These are phyloP conservation scores for Chytriomyces hyalinus DNA, from an alignment of 192 early-diverging fungal species.

Conservation along the genomic window DNA sequence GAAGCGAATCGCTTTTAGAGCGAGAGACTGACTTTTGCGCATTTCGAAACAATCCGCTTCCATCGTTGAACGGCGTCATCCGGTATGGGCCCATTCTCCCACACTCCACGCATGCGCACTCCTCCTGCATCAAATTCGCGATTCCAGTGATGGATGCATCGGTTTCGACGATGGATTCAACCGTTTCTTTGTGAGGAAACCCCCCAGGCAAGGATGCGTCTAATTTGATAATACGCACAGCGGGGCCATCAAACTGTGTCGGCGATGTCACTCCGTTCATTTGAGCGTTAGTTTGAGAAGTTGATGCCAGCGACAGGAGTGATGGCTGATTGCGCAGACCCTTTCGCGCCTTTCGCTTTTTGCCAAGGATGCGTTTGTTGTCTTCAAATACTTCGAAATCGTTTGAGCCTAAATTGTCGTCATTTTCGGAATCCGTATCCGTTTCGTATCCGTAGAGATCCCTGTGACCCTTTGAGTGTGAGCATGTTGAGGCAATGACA, in stretches of 20 bases:
- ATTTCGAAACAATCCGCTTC: not conserved
- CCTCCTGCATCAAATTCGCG: not conserved
- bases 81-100: slow-evolving; percentile 16
- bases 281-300: not conserved
- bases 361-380: not conserved
- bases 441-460: slow-evolving; percentile 38
- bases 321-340: slow-evolving; percentile 10
- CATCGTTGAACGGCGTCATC: slow-evolving; percentile 27
- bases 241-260: slow-evolving; percentile 4
- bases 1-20: not conserved
- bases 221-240: slow-evolving; percentile 31
- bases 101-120: slow-evolving; percentile 17
- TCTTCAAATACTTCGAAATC: slow-evolving; percentile 20
- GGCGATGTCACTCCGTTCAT: not conserved
- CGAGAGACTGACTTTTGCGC: not conserved
- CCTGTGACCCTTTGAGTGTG: not conserved
- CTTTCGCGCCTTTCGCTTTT: not conserved
- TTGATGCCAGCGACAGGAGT: not conserved
- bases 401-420: not conserved
- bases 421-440: slow-evolving; percentile 12
- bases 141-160: slow-evolving; percentile 30
- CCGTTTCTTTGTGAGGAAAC: slow-evolving; percentile 13
- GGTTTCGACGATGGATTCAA: slow-evolving; percentile 23
- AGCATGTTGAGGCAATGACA: too few species aligned
- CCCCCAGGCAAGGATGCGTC: slow-evolving; percentile 32